Percentiles rank a stretch among this genome's conserved stretches.
Evolutionary conservation across 306 rosid genomes (phyloP).

Genomic region (Trifolium fragiferum): DNA sequence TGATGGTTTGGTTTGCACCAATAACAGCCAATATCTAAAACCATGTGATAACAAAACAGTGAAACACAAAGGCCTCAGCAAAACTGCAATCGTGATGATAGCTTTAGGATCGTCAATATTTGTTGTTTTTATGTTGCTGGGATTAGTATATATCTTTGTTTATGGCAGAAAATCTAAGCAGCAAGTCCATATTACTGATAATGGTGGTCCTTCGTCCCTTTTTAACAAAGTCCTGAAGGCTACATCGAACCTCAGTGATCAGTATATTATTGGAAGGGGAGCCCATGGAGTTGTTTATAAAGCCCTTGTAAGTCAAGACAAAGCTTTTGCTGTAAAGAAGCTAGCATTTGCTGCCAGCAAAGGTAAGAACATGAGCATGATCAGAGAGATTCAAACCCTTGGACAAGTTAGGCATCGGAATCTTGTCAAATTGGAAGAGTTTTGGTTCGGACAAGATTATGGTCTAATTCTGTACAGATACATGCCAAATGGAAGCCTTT

Average conservation of each 20-base stretch:
- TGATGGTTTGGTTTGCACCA: conserved; percentile 45
- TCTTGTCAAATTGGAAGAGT: conserved; percentile 70
- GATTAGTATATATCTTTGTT: conserved; percentile 45
- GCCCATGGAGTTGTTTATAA: conserved; percentile 86
- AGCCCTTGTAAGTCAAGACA: conserved; percentile 55
- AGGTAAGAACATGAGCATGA: conserved; percentile 60
- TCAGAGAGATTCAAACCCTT: conserved; percentile 68
- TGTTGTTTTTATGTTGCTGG: conserved; percentile 47
- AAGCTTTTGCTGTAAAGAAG: conserved; percentile 74
- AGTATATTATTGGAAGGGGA: conserved; percentile 78
- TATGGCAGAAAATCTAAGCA: conserved; percentile 44
- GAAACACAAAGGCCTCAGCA: conserved; percentile 47
- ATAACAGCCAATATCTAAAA: conserved; percentile 45
- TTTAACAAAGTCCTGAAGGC: conserved; percentile 66
- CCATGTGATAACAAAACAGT: conserved; percentile 53
- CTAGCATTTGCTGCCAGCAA: conserved; percentile 54
- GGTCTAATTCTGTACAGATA: conserved; percentile 74
- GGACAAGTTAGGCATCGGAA: conserved; percentile 77
- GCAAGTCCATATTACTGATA: conserved; percentile 39
- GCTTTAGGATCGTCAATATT: conserved; percentile 61
- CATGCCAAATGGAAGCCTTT: conserved; percentile 89
- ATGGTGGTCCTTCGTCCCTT: conserved; percentile 53
- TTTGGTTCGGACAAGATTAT: conserved; percentile 61
- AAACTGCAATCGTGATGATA: conserved; percentile 54
- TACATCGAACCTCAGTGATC: conserved; percentile 64